A percentile compares a stretch with the other conserved stretches of the same genome.
phyloP scores from a whole-genome alignment of 2,329 filamentous ascomycete species.

The Biscogniauxia mediterranea region DNA sequence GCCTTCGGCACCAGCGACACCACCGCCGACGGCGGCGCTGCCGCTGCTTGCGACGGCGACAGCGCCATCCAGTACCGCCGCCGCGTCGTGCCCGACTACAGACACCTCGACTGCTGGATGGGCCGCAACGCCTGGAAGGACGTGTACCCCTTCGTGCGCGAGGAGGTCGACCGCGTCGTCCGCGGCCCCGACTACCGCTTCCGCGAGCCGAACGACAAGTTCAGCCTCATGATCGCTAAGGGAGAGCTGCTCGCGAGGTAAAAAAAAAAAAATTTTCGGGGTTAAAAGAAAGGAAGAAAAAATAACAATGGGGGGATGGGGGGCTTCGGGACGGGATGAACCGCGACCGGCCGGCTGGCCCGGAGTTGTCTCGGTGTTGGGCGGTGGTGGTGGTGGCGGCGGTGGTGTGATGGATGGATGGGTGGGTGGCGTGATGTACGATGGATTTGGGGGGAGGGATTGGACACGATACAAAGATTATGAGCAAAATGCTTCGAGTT shows the following conservation, averaged over 20 bases:
- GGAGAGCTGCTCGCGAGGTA: conserved; percentile 36
- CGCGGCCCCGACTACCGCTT: conserved; percentile 43
- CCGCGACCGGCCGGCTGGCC: neutral
- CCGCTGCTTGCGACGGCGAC: conserved; percentile 15
- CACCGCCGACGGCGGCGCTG: neutral
- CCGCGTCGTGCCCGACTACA: conserved; percentile 54
- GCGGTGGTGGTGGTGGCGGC: too few relatives aligned
- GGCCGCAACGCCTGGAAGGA: conserved; percentile 57
- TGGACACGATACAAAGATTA: too few relatives aligned
- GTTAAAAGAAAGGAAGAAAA: too few relatives aligned
- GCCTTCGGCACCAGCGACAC: conserved; percentile 41
- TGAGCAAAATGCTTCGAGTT: too few relatives aligned
- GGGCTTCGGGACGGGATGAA: too few relatives aligned
- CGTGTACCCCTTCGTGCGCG: conserved; percentile 55
- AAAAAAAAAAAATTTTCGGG: neutral
- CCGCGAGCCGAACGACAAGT: conserved; percentile 42
- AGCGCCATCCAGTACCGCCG: conserved; percentile 47
- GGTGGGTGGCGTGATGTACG: neutral
- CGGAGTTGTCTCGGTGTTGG: neutral
- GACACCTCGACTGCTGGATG: conserved; percentile 63
- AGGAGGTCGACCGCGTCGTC: conserved; percentile 54
- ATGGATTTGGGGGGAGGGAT: too few relatives aligned
- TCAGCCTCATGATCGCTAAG: conserved; percentile 39
- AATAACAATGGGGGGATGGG: too few relatives aligned
- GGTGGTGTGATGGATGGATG: too few relatives aligned